Base-by-base conservation (phyloP, 2,329 filamentous ascomycete genomes). In the Fusarium succisae region DNA sequence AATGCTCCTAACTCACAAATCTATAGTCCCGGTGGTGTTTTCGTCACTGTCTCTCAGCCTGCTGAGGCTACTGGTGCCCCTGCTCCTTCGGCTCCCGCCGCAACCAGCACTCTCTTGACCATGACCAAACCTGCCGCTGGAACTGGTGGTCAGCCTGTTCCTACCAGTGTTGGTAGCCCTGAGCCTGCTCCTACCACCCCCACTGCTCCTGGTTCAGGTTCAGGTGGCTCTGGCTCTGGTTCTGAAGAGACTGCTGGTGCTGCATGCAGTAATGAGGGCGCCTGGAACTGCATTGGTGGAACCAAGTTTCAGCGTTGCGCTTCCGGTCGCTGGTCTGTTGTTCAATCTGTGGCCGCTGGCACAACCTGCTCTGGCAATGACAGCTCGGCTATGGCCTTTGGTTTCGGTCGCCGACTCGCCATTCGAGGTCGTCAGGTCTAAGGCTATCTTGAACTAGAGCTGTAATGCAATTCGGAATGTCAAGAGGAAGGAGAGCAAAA, bases 231-330 rank as follows among this genome's bases (percentile, higher is more conserved):
- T 28, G 73, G 71, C 51, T 73, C 66, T 69, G 78, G 73, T 32
- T 81, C 83, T 45, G 76, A 75, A 62, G 78, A 79, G 54, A 74
- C 79, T 28, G 78, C 83, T 12, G 85, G 84, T 38, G 81, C 84
- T 20, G 61, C 84, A 26, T 91, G 90, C 82, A 80, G 78, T 39
- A 66, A 81, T 8, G 89, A 91, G 75, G 90, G 90, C 26, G 75
- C 80, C 22, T 92, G 88, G 88, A 88, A 89, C 81, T 92, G 90
- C 78, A 81, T 90, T 32, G 83, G 81, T 24, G 89, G 89, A 56
- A 81, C 80, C 30, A 83, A 85, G 56, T 92, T 90, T 84, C 90
- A 91, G 81, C 89, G 89, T 63, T 92, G 90, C 75, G 89, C 88
- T n/a, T 87, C 84, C 20, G 90, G 90, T 11, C 74, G 80, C 61